Conservation (phyloP, 306 rosid genomes). For the Fragaria ananassa region DNA sequence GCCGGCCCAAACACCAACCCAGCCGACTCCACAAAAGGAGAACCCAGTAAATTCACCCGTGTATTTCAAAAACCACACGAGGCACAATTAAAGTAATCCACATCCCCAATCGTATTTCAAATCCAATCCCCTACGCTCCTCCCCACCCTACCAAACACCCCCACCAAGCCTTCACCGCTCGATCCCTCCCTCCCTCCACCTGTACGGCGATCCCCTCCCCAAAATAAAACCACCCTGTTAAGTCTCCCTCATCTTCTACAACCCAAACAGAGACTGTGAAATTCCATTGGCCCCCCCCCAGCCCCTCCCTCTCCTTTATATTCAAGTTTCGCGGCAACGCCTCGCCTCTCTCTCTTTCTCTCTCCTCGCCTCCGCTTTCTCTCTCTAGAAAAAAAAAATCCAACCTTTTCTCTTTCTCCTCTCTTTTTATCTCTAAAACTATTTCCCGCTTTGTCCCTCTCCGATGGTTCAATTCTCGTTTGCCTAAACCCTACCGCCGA, state of each 20-base stretch:
- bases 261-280: neutral
- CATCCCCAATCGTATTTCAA: conserved; percentile 36
- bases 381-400: neutral
- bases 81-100: neutral
- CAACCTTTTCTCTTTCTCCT: neutral
- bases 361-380: conserved; percentile 16
- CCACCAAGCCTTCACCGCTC: neutral
- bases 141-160: neutral
- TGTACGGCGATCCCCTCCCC: conserved; percentile 17
- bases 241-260: conserved; percentile 30
- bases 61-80: neutral
- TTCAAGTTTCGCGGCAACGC: conserved; percentile 94
- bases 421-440: conserved; percentile 18
- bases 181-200: neutral
- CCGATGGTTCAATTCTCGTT: conserved; percentile 22
- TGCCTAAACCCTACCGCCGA: conserved; percentile 39
- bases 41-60: neutral
- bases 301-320: conserved; percentile 24
- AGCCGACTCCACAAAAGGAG: neutral
- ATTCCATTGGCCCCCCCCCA: conserved; percentile 19
- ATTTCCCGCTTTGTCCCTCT: neutral
- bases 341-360: conserved; percentile 20
- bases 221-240: conserved; percentile 26
- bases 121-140: conserved; percentile 33
- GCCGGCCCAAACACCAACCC: neutral